A percentile compares a stretch with the other conserved stretches of the same genome.
These are phyloP conservation scores for Ustilago tritici DNA, from an alignment of 1,284 basidiomycete species.

Conservation along the genomic window DNA sequence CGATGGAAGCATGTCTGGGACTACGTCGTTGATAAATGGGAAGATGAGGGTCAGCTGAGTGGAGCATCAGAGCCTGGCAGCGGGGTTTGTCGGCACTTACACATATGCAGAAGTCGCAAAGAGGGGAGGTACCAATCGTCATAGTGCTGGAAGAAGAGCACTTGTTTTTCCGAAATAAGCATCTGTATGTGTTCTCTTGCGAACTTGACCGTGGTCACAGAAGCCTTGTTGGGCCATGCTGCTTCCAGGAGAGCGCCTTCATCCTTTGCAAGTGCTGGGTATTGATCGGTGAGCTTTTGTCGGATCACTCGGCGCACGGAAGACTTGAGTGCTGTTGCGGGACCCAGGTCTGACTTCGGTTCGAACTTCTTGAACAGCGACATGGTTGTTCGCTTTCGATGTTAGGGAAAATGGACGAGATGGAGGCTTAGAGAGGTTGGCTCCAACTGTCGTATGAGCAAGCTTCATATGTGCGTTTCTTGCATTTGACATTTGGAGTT, in stretches of 20 bases:
- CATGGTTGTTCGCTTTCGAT: constrained; percentile 42
- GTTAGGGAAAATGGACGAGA: background rate
- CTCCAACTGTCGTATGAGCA: background rate
- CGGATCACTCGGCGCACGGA: constrained; percentile 93
- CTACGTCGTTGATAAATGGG: background rate
- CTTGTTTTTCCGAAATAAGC: constrained; percentile 85
- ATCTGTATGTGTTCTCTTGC: constrained; percentile 96
- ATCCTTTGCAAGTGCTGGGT: constrained; percentile 73
- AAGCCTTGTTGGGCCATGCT: constrained; percentile 99
- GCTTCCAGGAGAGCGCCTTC: constrained; percentile 81
- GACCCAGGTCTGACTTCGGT: constrained; percentile 86
- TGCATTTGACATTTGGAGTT: constrained; percentile 12
- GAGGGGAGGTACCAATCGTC: constrained; percentile 93
- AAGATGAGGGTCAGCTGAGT: constrained; percentile 5
- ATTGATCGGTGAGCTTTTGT: constrained; percentile 82
- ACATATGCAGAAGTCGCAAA: constrained; percentile 88
- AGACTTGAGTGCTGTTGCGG: constrained; percentile 93
- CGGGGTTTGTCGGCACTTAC: constrained; percentile 25
- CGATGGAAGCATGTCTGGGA: constrained; percentile 80
- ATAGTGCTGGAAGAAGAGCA: constrained; percentile 96
- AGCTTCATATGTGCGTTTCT: constrained; percentile 9
- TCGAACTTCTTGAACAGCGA: constrained; percentile 68
- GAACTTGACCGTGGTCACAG: constrained; percentile 85
- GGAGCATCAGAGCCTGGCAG: background rate
- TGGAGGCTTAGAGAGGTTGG: background rate